phyloP scores from a whole-genome alignment of 768 basidiomycete species.

The Mrakia hoshinonis region DNA sequence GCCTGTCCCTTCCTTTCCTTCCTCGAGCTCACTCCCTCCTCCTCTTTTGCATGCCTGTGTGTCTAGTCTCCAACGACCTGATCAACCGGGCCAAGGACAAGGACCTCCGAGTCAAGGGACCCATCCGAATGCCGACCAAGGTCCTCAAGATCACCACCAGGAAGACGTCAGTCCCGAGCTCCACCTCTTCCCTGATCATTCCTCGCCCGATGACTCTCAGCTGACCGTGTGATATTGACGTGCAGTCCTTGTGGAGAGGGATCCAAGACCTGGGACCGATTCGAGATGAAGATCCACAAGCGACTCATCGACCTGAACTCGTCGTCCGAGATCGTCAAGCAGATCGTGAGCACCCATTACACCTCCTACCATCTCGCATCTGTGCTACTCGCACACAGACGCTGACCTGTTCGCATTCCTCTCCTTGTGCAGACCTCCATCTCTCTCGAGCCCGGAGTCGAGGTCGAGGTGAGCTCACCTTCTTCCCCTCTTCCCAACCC shows the following conservation, averaged over 20 bases:
- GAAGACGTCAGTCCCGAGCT: conserved; percentile 66
- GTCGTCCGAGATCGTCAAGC: conserved; percentile 98
- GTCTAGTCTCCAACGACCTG: conserved; percentile 80
- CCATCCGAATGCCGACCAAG: conserved; percentile 97
- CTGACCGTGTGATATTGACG: not conserved
- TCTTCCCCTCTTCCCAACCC: not conserved
- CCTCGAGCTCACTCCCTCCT: not conserved
- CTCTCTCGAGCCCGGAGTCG: conserved; percentile 97
- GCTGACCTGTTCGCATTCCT: not conserved
- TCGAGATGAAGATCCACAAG: conserved; percentile 99
- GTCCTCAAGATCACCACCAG: conserved; percentile 98
- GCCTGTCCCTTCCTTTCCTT: not conserved
- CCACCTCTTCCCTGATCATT: not conserved
- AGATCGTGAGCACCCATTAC: conserved; percentile 63
- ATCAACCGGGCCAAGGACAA: conserved; percentile 99
- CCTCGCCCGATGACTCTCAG: not conserved
- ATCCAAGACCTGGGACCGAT: conserved; percentile 99
- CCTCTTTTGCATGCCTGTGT: not conserved
- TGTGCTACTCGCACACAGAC: not conserved
- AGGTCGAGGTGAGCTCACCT: conserved; percentile 72
- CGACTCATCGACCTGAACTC: conserved; percentile 98
- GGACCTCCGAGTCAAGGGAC: conserved; percentile 97
- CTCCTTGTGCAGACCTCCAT: conserved; percentile 68
- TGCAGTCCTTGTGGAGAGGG: conserved; percentile 96
- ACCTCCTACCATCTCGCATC: not conserved